Base-by-base conservation (phyloP, 2,329 filamentous ascomycete species). In the Ambrosiella beaveri region DNA sequence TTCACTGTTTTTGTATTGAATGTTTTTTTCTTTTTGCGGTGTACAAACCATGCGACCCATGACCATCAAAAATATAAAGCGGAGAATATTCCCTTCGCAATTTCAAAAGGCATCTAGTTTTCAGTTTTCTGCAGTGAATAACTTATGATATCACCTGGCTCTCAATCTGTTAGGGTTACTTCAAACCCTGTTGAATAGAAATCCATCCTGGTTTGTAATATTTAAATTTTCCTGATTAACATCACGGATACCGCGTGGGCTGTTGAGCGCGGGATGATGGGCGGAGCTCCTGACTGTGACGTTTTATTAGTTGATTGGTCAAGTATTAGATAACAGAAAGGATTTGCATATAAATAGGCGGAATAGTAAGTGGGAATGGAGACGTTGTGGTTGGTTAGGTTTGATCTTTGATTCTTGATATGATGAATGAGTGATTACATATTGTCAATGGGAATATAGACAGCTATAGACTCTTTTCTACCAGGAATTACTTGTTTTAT, bases 41-140 rank as follows among this genome's bases (percentile, higher is more conserved):
- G 47, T 51, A 51, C 17, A 11, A 51, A 9, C 47, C 47, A 51
- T 51, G 19, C 27, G 7, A 54, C 45, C 54, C 41, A 38, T 57
- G 40, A 50, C 54, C 54, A 54, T 27, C 35, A 54, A 54, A 54
- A 54, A 54, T 54, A 54, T 7, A 15, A 54, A 44, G 52, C 52
- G 52, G 39, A 54, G 52, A 41, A 38, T 8, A 54, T 13, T 27
- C 19, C 52, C 38, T 54, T 54, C 39, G 52, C 52, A 38, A 44
- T 41, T 41, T 54, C 39, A 51, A 51, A 51, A 51, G 27, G 8
- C 47, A 51, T 15, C 9, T 51, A 12, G 47, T 36, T 19, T 41
- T 41, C n/a, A 12, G 12, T n/a, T 49, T 49, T 19, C 15, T 11
- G 17, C 5, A 2, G 2, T 41, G 4, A 12, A n/a, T 41, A n/a